Evolutionary conservation across 2,329 filamentous ascomycete species (phyloP).

Genomic region (Xylaria digitata): DNA sequence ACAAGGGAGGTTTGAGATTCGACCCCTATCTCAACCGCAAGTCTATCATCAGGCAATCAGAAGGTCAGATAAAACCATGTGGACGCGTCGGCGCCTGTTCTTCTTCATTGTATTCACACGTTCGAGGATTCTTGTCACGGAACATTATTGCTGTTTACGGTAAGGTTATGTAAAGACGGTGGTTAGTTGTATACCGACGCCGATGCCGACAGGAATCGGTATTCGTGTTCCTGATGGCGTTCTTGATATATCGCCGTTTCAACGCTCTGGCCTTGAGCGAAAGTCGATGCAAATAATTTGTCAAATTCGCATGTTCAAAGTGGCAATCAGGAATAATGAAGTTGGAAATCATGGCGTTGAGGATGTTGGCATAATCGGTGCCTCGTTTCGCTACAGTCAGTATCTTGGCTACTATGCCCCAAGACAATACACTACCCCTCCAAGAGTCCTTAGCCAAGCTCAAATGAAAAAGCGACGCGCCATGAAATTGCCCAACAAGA

Average conservation of each 20-base stretch:
- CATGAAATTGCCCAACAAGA: neutral
- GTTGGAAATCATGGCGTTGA: too few relatives aligned
- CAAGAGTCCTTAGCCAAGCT: neutral
- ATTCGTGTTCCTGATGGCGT: neutral
- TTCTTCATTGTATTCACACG: neutral
- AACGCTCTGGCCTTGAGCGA: neutral
- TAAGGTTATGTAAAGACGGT: neutral
- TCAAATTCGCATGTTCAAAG: neutral
- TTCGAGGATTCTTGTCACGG: neutral
- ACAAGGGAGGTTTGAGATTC: conserved; percentile 36
- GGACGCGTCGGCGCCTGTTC: conserved; percentile 18
- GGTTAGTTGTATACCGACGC: neutral
- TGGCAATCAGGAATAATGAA: neutral
- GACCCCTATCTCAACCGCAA: conserved; percentile 16
- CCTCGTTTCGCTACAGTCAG: neutral
- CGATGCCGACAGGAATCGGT: neutral
- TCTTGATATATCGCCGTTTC: neutral
- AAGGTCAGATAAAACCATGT: conserved; percentile 22
- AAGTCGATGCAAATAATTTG: neutral
- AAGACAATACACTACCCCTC: neutral
- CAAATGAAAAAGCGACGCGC: conserved; percentile 1
- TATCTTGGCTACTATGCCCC: neutral
- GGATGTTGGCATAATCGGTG: neutral
- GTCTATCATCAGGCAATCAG: conserved; percentile 20
- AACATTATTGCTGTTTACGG: neutral